phyloP scores from a whole-genome alignment of 2,329 filamentous ascomycete genomes.

The Talaromyces sp. region DNA sequence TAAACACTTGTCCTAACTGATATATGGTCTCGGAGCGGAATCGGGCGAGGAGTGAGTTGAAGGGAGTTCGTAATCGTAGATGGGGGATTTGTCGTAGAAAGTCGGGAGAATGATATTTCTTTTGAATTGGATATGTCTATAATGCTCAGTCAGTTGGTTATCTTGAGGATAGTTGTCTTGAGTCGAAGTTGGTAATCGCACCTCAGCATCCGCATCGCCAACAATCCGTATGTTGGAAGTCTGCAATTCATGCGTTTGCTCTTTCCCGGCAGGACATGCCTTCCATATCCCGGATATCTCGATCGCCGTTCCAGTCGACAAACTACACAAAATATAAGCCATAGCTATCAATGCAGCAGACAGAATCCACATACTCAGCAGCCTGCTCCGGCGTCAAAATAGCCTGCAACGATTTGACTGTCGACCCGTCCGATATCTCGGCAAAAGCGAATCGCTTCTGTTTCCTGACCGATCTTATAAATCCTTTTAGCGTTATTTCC shows the following conservation, averaged over 20 bases:
- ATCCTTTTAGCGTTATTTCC: conserved; percentile 67
- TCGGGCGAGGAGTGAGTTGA: conserved; percentile 76
- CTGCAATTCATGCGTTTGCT: conserved; percentile 78
- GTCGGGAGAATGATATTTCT: conserved; percentile 89
- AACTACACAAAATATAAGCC: conserved; percentile 48
- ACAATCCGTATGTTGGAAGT: conserved; percentile 68
- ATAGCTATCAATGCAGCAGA: background rate
- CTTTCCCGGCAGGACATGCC: conserved; percentile 62
- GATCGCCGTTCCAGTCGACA: conserved; percentile 79
- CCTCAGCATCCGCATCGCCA: conserved; percentile 75
- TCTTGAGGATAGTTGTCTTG: conserved; percentile 11
- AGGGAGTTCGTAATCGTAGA: conserved; percentile 75
- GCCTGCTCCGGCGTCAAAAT: conserved; percentile 71
- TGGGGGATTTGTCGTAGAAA: conserved; percentile 87
- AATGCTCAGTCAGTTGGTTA: conserved; percentile 7
- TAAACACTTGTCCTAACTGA: conserved; percentile 73
- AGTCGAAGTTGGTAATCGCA: conserved; percentile 45
- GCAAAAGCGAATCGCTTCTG: conserved; percentile 84
- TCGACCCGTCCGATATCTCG: conserved; percentile 83
- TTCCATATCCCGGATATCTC: conserved; percentile 75
- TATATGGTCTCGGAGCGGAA: conserved; percentile 78
- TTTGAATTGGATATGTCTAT: conserved; percentile 88
- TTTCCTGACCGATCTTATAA: conserved; percentile 78
- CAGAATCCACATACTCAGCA: conserved; percentile 59
- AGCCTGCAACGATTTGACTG: conserved; percentile 73